These are phyloP conservation scores for Casuarina cunninghamiana DNA, from an alignment of 306 rosid genomes.

Conservation along the genomic window DNA sequence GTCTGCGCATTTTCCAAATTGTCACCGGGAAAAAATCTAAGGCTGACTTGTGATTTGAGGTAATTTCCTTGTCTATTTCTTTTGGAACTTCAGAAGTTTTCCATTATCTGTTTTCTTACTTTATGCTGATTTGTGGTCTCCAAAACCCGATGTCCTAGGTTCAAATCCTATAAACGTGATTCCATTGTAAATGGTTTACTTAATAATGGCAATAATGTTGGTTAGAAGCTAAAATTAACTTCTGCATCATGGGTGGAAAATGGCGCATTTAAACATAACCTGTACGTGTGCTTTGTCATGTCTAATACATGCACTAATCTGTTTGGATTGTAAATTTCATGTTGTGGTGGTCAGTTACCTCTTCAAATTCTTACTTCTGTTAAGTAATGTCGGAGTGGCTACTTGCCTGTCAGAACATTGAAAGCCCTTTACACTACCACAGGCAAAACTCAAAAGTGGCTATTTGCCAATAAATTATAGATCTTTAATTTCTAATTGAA, in stretches of 20 bases:
- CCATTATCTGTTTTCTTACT: slow-evolving; percentile 8
- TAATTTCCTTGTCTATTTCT: slow-evolving; percentile 11
- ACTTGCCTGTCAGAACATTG: not conserved
- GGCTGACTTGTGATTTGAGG: slow-evolving; percentile 41
- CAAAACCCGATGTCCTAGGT: no score
- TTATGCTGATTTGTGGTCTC: not conserved
- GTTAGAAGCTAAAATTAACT: not conserved
- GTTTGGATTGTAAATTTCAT: not conserved
- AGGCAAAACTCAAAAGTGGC: not conserved
- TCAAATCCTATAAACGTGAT: no score
- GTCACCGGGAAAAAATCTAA: slow-evolving; percentile 58
- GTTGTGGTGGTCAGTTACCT: not conserved
- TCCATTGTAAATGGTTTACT: not conserved
- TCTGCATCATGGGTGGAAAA: not conserved
- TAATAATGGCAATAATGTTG: not conserved
- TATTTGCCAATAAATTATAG: not conserved
- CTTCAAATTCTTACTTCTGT: not conserved
- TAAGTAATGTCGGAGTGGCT: not conserved
- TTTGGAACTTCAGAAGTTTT: not conserved
- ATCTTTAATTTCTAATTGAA: not conserved
- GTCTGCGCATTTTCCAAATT: slow-evolving; percentile 73
- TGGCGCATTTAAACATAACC: not conserved
- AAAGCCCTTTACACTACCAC: not conserved
- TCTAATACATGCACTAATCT: not conserved
- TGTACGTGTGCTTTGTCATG: not conserved